phyloP scores from a whole-genome alignment of 371 early-diverging fungal genomes.

The Mortierella sp. region DNA sequence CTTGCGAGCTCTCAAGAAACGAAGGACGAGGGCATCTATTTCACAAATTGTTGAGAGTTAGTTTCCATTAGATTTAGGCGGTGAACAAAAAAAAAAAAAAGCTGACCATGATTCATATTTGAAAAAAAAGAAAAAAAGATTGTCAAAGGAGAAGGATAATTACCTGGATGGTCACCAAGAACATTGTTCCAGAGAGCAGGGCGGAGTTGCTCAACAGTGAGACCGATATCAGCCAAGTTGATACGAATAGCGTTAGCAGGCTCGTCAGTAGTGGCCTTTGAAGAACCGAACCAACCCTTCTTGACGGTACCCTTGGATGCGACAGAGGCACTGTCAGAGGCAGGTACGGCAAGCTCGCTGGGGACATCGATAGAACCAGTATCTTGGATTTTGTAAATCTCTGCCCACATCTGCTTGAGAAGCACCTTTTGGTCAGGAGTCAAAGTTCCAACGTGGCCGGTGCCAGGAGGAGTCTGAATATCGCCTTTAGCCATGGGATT shows the following conservation, averaged over 20 bases:
- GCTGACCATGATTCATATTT: not conserved
- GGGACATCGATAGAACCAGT: slow-evolving; percentile 23
- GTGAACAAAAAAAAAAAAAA: slow-evolving; percentile 3
- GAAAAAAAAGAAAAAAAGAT: not conserved
- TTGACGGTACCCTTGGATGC: not conserved
- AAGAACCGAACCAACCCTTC: slow-evolving; percentile 57
- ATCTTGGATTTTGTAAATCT: slow-evolving; percentile 63
- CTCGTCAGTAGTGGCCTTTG: slow-evolving; percentile 20
- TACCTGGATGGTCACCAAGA: slow-evolving; percentile 50
- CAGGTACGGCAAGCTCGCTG: not conserved
- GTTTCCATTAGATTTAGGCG: no score
- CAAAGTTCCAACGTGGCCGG: slow-evolving; percentile 62
- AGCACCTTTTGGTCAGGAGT: slow-evolving; percentile 62
- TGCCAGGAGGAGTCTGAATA: slow-evolving; percentile 39
- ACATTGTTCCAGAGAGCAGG: slow-evolving; percentile 52
- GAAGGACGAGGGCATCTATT: slow-evolving; percentile 71
- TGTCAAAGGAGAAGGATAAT: not conserved
- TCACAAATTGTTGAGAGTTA: no score
- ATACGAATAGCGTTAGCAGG: slow-evolving; percentile 33
- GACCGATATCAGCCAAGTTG: slow-evolving; percentile 56
- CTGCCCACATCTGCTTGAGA: slow-evolving; percentile 68
- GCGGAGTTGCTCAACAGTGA: slow-evolving; percentile 32
- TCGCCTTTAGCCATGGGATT: slow-evolving; percentile 44
- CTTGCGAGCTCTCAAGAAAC: slow-evolving; percentile 85
- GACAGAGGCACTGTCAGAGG: not conserved